These are phyloP conservation scores for Lizonia empirigonia DNA, from an alignment of 2,329 filamentous ascomycete genomes.

Conservation along the genomic window DNA sequence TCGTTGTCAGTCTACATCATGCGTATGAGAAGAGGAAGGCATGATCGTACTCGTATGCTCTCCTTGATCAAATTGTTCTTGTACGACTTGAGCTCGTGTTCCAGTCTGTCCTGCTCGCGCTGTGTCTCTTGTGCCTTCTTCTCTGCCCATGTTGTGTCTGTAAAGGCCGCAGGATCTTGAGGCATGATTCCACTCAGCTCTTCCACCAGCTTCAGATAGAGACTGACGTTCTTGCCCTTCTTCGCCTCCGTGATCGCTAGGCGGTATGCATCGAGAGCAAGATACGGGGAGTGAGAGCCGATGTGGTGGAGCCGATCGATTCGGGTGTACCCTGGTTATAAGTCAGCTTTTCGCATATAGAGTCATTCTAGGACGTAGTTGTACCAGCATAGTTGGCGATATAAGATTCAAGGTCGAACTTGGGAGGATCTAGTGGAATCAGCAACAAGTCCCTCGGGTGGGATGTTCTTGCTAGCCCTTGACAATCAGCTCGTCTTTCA, in stretches of 20 bases:
- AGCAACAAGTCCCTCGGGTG: slow-evolving; percentile 15
- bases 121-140: slow-evolving; percentile 69
- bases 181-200: slow-evolving; percentile 68
- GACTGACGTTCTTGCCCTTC: slow-evolving; percentile 70
- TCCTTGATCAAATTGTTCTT: slow-evolving; percentile 98
- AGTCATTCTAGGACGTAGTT: slow-evolving; percentile 14
- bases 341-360: not conserved
- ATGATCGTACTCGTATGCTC: slow-evolving; percentile 76
- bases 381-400: slow-evolving; percentile 85
- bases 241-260: slow-evolving; percentile 78
- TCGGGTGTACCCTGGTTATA: slow-evolving; percentile 71
- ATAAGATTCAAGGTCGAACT: slow-evolving; percentile 90
- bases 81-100: slow-evolving; percentile 85
- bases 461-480: slow-evolving; percentile 32
- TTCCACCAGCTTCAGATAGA: slow-evolving; percentile 73
- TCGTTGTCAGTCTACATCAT: slow-evolving; percentile 8
- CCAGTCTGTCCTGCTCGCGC: slow-evolving; percentile 74
- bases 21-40: not conserved
- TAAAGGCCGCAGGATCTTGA: slow-evolving; percentile 67
- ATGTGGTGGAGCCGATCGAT: slow-evolving; percentile 83
- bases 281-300: slow-evolving; percentile 74
- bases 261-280: slow-evolving; percentile 81
- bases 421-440: slow-evolving; percentile 69
- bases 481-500: slow-evolving; percentile 38
- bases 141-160: slow-evolving; percentile 78